A percentile compares a stretch with the other conserved stretches of the same genome.
These are phyloP conservation scores for Paecilomyces dactylethromorphus DNA, from an alignment of 2,329 filamentous ascomycete genomes.

Conservation along the genomic window DNA sequence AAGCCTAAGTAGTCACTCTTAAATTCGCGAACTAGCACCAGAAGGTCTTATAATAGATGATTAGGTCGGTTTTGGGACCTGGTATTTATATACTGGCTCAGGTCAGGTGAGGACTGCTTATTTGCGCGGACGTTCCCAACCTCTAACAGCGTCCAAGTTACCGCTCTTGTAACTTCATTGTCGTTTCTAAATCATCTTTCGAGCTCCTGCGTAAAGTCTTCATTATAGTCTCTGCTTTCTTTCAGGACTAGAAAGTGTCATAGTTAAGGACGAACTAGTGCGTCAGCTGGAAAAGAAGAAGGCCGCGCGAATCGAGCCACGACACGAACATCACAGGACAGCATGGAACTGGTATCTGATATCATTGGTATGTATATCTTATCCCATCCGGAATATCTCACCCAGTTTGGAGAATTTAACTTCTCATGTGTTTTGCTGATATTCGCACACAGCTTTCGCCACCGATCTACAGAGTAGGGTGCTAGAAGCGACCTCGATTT, in stretches of 20 bases:
- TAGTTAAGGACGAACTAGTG: background rate
- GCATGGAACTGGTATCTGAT: background rate
- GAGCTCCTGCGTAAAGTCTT: background rate
- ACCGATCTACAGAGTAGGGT: conserved; percentile 10
- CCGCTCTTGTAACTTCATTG: background rate
- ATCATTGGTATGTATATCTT: background rate
- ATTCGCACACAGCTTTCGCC: conserved; percentile 15
- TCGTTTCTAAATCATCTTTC: background rate
- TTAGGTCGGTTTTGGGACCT: too few species aligned
- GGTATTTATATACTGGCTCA: background rate
- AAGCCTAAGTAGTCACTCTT: too few species aligned
- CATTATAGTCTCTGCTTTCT: background rate
- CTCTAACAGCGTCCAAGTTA: background rate
- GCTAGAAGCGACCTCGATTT: conserved; percentile 1
- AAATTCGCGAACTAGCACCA: too few species aligned
- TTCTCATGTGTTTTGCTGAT: background rate
- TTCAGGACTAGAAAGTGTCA: background rate
- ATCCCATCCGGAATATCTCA: background rate
- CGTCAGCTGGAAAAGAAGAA: background rate
- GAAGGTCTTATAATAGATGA: too few species aligned
- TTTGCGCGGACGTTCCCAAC: background rate
- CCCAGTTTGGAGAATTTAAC: background rate
- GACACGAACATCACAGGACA: background rate
- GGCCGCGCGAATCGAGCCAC: background rate
- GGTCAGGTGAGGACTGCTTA: background rate